phyloP scores from a whole-genome alignment of 768 basidiomycete genomes.

The Podaxis rugospora region DNA sequence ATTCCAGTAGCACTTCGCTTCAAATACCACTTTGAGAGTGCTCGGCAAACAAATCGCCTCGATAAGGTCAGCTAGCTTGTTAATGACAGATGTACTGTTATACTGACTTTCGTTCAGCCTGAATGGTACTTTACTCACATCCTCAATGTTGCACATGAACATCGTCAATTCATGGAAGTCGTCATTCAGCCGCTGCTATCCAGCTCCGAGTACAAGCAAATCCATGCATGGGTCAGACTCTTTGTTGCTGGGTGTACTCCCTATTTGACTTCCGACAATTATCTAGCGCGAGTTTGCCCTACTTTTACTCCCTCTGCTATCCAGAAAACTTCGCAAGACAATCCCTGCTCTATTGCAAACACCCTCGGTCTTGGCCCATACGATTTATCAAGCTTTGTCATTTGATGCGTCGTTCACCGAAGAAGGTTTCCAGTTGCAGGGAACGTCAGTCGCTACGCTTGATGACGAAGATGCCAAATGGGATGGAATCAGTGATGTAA shows the following conservation, averaged over 20 bases:
- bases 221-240: slow-evolving; percentile 71
- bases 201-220: slow-evolving; percentile 52
- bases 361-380: slow-evolving; percentile 89
- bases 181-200: slow-evolving; percentile 69
- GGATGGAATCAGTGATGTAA: slow-evolving; percentile 77
- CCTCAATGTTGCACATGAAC: slow-evolving; percentile 82
- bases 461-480: slow-evolving; percentile 35
- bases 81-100: background rate
- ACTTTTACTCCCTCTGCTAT: slow-evolving; percentile 72
- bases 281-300: slow-evolving; percentile 77
- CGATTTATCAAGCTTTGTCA: slow-evolving; percentile 85
- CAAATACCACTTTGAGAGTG: slow-evolving; percentile 91
- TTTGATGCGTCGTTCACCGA: slow-evolving; percentile 81
- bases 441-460: slow-evolving; percentile 38
- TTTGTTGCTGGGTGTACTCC: background rate
- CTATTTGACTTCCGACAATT: slow-evolving; percentile 3
- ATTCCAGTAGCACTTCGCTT: slow-evolving; percentile 84
- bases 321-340: slow-evolving; percentile 70
- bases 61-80: slow-evolving; percentile 69
- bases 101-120: slow-evolving; percentile 47
- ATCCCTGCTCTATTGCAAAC: slow-evolving; percentile 70
- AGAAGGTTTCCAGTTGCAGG: slow-evolving; percentile 62
- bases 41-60: slow-evolving; percentile 80
- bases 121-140: slow-evolving; percentile 98
- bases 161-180: slow-evolving; percentile 72